Evolutionary conservation across 306 rosid genomes (phyloP).

Genomic region (Inga leiocalycina): DNA sequence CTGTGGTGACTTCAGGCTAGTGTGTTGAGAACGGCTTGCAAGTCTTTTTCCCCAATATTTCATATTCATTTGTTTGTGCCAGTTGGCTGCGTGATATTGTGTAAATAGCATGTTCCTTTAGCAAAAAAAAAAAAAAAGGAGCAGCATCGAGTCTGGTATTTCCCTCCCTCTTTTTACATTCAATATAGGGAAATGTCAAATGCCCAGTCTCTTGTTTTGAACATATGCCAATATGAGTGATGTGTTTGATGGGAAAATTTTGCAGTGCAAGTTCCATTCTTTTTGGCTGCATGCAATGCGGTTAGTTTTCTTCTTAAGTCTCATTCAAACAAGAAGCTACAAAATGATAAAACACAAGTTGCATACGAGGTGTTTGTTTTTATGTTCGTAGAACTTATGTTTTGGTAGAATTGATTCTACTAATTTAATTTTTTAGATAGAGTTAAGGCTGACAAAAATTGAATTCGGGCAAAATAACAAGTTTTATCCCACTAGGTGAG

Average conservation of each 20-base stretch:
- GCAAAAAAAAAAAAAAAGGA: constrained; percentile 30
- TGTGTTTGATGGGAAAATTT: not conserved
- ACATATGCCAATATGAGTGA: constrained; percentile 2
- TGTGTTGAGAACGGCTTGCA: constrained; percentile 26
- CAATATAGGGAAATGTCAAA: constrained; percentile 30
- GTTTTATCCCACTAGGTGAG: no score
- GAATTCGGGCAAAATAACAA: not conserved
- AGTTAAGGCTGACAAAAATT: not conserved
- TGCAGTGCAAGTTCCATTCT: not conserved
- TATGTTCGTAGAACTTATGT: not conserved
- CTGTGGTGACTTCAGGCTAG: constrained; percentile 39
- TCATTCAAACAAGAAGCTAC: not conserved
- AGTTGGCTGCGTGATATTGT: constrained; percentile 54
- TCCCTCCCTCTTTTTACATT: not conserved
- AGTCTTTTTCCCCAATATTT: constrained; percentile 37
- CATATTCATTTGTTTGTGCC: constrained; percentile 52
- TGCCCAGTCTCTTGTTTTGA: constrained; percentile 35
- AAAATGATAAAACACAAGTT: not conserved
- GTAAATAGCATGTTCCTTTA: constrained; percentile 66
- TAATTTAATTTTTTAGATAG: not conserved
- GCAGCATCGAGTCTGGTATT: constrained; percentile 44
- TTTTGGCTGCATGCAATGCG: not conserved
- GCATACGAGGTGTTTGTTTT: not conserved
- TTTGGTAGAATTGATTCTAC: not conserved
- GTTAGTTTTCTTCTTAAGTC: not conserved